Evolutionary conservation across 2,329 filamentous ascomycete genomes (phyloP).

Genomic region (Blastomyces gilchristii): DNA sequence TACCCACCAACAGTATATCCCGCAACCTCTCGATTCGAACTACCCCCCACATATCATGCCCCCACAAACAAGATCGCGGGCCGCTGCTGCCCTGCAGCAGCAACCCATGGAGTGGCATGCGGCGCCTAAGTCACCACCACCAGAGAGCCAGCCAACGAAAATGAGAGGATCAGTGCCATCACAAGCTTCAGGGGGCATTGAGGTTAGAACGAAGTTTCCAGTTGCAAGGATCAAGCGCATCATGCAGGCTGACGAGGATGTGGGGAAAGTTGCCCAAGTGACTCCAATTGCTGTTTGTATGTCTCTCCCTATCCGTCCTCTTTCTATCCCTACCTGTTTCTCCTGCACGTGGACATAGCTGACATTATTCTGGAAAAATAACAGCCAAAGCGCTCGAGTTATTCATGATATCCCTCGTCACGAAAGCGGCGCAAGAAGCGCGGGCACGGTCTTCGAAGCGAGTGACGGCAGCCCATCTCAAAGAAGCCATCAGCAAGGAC

Average conservation of each 20-base stretch:
- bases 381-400: conserved; percentile 85
- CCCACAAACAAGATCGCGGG: conserved; percentile 31
- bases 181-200: conserved; percentile 44
- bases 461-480: conserved; percentile 82
- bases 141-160: conserved; percentile 8
- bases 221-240: conserved; percentile 97
- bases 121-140: conserved; percentile 8
- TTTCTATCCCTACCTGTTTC: background rate
- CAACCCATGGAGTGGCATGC: conserved; percentile 19
- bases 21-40: conserved; percentile 21
- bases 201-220: conserved; percentile 90
- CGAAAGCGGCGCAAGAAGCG: conserved; percentile 76
- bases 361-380: conserved; percentile 15
- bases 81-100: conserved; percentile 19
- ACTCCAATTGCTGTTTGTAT: conserved; percentile 83
- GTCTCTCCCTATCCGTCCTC: conserved; percentile 20
- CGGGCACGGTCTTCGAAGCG: conserved; percentile 74
- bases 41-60: conserved; percentile 29
- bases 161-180: background rate
- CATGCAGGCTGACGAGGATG: conserved; percentile 98
- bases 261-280: conserved; percentile 95
- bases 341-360: conserved; percentile 6
- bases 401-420: conserved; percentile 93
- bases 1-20: conserved; percentile 31
- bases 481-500: conserved; percentile 76